These are phyloP conservation scores for Aspergillus pseudoviridinutans DNA, from an alignment of 2,329 filamentous ascomycete species.

Conservation along the genomic window DNA sequence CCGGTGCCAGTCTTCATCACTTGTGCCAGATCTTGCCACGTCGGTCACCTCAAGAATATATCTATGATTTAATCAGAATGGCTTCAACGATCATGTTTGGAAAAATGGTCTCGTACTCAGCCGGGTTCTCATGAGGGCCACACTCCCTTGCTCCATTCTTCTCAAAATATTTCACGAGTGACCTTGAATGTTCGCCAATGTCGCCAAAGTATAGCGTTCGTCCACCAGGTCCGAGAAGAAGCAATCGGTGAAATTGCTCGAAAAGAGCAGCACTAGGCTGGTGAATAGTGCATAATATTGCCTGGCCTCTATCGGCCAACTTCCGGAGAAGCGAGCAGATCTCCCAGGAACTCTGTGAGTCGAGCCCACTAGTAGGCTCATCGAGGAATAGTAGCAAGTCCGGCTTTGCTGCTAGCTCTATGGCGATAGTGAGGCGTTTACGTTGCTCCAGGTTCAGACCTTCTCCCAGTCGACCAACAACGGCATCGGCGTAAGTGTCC, in stretches of 20 bases:
- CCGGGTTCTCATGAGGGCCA: conserved; percentile 61
- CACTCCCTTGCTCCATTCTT: conserved; percentile 57
- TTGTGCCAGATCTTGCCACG: conserved; percentile 63
- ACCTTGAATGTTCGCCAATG: conserved; percentile 56
- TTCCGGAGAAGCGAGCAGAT: conserved; percentile 81
- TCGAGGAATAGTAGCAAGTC: conserved; percentile 83
- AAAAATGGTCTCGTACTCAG: conserved; percentile 57
- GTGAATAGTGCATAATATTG: conserved; percentile 89
- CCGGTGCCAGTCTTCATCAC: too few relatives aligned
- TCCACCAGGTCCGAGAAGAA: conserved; percentile 61
- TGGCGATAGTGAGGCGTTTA: conserved; percentile 80
- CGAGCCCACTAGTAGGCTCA: conserved; percentile 82
- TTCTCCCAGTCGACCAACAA: conserved; percentile 82
- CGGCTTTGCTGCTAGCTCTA: conserved; percentile 87
- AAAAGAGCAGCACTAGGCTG: conserved; percentile 89
- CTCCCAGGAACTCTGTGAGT: conserved; percentile 86
- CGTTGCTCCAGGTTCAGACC: conserved; percentile 61
- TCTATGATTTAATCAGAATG: too few relatives aligned
- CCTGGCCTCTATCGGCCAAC: conserved; percentile 78
- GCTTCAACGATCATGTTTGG: too few relatives aligned
- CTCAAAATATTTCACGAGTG: conserved; percentile 60
- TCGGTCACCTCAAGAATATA: conserved; percentile 32
- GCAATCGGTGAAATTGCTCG: conserved; percentile 66
- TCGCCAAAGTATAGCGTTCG: conserved; percentile 66
- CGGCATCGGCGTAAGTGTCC: conserved; percentile 80